These are phyloP conservation scores for peach (Prunus persica) DNA, from an alignment of 306 rosid genomes.

Conservation along the genomic window DNA sequence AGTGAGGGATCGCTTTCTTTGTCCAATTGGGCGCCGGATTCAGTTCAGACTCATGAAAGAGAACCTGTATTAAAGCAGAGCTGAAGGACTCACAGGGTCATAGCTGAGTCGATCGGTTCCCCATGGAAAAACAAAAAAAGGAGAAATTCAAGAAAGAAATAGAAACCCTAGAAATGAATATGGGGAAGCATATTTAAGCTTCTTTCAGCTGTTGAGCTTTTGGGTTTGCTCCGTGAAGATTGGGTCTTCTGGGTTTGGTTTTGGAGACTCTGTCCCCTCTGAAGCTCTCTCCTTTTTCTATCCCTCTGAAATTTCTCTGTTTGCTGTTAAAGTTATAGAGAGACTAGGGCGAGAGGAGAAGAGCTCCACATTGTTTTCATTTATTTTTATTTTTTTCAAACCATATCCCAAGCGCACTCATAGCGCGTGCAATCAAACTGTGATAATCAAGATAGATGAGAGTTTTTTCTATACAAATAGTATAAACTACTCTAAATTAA, in stretches of 20 bases:
- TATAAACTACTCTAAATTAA: too few relatives aligned
- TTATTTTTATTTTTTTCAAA: conserved; percentile 8
- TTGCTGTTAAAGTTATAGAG: conserved; percentile 15
- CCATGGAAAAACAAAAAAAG: not conserved
- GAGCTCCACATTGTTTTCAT: conserved; percentile 22
- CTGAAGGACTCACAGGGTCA: conserved; percentile 33
- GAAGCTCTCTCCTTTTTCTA: conserved; percentile 14
- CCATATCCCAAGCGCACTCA: conserved; percentile 16
- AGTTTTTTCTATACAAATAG: too few relatives aligned
- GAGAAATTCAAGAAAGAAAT: not conserved
- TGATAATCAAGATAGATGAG: not conserved
- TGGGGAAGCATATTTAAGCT: conserved; percentile 11
- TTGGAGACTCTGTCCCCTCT: conserved; percentile 8
- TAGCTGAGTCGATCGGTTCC: conserved; percentile 25
- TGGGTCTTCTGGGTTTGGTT: not conserved
- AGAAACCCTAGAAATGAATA: conserved; percentile 67
- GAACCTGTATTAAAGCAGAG: conserved; percentile 9
- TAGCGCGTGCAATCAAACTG: not conserved
- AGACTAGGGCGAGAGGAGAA: conserved; percentile 47
- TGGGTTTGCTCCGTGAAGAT: conserved; percentile 18
- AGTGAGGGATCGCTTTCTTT: conserved; percentile 30
- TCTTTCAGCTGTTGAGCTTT: not conserved
- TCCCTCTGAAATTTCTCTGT: conserved; percentile 9
- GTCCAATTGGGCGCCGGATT: conserved; percentile 31
- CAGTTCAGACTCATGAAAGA: conserved; percentile 21